A percentile compares a stretch with the other conserved stretches of the same genome.
These are phyloP conservation scores for Microdochium bolleyi DNA, from an alignment of 2,329 filamentous ascomycete species.

Conservation along the genomic window DNA sequence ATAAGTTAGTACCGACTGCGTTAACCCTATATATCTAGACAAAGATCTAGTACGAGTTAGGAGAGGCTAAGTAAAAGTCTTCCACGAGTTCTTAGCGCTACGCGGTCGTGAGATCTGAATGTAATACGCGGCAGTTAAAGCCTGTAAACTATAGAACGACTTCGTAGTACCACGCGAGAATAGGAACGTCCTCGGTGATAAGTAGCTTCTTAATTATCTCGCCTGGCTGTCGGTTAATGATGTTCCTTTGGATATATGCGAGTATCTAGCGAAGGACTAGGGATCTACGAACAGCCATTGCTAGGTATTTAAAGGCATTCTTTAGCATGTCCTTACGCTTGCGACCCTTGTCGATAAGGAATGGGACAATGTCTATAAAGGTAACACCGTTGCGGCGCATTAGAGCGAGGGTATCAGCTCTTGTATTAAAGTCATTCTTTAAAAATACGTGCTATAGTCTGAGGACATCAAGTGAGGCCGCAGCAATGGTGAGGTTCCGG, in stretches of 20 bases:
- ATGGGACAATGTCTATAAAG: constrained; percentile 11
- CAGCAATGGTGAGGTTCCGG: constrained; percentile 12
- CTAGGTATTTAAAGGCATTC: constrained; percentile 12
- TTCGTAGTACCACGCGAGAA: constrained; percentile 21
- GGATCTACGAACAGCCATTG: constrained; percentile 13
- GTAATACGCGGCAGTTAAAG: constrained; percentile 15
- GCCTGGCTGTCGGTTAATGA: constrained; percentile 6
- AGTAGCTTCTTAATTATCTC: constrained; percentile 17
- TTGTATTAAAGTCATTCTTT: constrained; percentile 7
- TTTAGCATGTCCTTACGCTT: constrained; percentile 5
- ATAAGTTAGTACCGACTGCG: constrained; percentile 13
- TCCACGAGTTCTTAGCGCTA: constrained; percentile 13
- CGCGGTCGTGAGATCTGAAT: constrained; percentile 9
- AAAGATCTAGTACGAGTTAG: constrained; percentile 15
- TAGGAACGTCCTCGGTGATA: constrained; percentile 14
- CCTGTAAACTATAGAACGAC: constrained; percentile 17
- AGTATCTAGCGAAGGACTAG: constrained; percentile 17
- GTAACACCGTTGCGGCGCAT: constrained; percentile 13
- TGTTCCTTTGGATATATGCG: constrained; percentile 12
- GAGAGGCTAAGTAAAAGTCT: constrained; percentile 11
- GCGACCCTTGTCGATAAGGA: constrained; percentile 6
- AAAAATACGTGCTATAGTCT: constrained; percentile 10
- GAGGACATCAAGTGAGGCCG: constrained; percentile 16
- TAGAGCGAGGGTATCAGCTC: constrained; percentile 3
- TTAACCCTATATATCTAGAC: constrained; percentile 20